Base-by-base conservation (phyloP, 2,329 filamentous ascomycete genomes). In the Xylariomycetidae sp. region DNA sequence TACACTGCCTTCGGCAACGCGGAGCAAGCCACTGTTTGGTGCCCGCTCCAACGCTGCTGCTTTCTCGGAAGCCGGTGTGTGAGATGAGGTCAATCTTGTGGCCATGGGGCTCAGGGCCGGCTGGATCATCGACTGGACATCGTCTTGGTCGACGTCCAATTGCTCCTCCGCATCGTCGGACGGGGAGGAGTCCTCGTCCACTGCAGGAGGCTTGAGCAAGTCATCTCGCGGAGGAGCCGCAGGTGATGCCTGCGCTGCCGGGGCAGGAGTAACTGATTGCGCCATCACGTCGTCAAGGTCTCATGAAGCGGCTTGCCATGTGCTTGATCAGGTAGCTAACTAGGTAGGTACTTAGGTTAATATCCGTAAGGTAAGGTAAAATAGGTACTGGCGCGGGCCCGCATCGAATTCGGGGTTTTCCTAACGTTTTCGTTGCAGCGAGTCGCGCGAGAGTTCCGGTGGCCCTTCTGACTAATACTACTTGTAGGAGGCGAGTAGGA, bases 51-150 rank as follows among this genome's bases (percentile, higher is more conserved):
- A 61, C 1, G 70, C 74, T 6, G 70, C 69, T 12, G 65, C 69
- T 54, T 74, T 79, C 50, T 79, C 76, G 18, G 66, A 63, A 4
- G 72, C 73, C 5, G 74, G 70, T 0, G 73, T 79, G 34, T 60
- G 67, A 5, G 66, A 59, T 4, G 71, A 68, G 10, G 72, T 72
- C 24, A 79, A 58, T 29, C 73, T 68, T 4, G 71, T 73, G 7
- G 74, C 76, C 15, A 63, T 62, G 6, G 65, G 64, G 50, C 74
- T 79, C 42, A 81, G 67, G 16, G 74, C 65, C 3, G 74, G 72
- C 49, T 76, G 74, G 31, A 81, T 64, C 28, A 79, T 65, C 6
- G 73, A 74, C 43, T 76, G 72, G 4, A 70, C 75, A 43, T 72
- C 72, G 46, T 78, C 73, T 36, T 71, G 62, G 28, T 72, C 67